A percentile compares a stretch with the other conserved stretches of the same genome.
Evolutionary conservation across 495 filamentous ascomycete genomes (phyloP).

Genomic region (Daldinia decipiens): DNA sequence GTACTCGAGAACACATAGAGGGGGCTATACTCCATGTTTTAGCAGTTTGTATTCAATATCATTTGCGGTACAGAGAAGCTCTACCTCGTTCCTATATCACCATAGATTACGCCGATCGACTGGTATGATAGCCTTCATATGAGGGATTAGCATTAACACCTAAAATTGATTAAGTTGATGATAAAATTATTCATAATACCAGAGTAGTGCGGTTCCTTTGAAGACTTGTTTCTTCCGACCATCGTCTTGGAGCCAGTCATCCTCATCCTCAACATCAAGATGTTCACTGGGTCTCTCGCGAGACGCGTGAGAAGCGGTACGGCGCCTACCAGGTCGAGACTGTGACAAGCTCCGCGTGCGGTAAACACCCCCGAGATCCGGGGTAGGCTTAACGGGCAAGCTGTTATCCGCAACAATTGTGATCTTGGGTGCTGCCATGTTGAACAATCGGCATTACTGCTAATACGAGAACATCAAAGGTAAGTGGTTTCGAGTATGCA

Average conservation of each 20-base stretch:
- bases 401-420: constrained; percentile 44
- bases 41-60: neutral
- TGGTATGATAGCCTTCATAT: constrained; percentile 69
- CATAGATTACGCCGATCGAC: constrained; percentile 77
- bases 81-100: constrained; percentile 75
- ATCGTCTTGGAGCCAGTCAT: constrained; percentile 51
- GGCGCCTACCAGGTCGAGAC: constrained; percentile 38
- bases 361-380: constrained; percentile 52
- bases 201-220: constrained; percentile 55
- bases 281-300: constrained; percentile 37
- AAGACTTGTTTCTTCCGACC: constrained; percentile 58
- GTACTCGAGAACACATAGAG: constrained; percentile 79
- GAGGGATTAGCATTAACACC: constrained; percentile 17
- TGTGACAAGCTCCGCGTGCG: constrained; percentile 51
- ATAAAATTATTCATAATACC: constrained; percentile 43
- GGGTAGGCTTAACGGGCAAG: constrained; percentile 23
- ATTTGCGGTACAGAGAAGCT: neutral
- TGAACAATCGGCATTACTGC: constrained; percentile 13
- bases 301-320: constrained; percentile 43
- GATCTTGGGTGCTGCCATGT: constrained; percentile 32
- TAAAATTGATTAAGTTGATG: neutral
- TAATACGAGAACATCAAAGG: constrained; percentile 13
- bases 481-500: constrained; percentile 8
- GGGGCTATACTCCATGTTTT: constrained; percentile 53
- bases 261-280: constrained; percentile 52